These are phyloP conservation scores for Penicillium sp. DNA, from an alignment of 2,329 filamentous ascomycete species.

Conservation along the genomic window DNA sequence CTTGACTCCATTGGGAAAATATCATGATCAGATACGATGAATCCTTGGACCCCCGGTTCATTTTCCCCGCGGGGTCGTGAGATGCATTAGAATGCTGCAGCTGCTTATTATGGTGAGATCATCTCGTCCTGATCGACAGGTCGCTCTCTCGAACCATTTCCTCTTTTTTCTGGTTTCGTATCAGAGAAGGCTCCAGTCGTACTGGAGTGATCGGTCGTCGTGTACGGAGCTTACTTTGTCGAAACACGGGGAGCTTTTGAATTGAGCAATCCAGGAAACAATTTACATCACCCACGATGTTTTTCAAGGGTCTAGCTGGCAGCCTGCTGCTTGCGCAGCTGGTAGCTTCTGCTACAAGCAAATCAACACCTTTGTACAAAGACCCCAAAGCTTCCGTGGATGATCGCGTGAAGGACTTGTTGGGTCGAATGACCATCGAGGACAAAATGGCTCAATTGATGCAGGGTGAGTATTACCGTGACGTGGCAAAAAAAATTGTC, in stretches of 20 bases:
- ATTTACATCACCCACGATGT: slow-evolving; percentile 6
- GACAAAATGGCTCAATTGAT: slow-evolving; percentile 67
- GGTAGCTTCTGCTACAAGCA: slow-evolving; percentile 14
- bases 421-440: slow-evolving; percentile 66
- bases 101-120: background rate
- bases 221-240: background rate
- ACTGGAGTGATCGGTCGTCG: background rate
- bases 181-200: background rate
- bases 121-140: background rate
- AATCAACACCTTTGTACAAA: slow-evolving; percentile 49
- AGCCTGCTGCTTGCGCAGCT: slow-evolving; percentile 25
- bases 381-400: slow-evolving; percentile 57
- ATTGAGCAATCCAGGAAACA: background rate
- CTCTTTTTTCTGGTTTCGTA: background rate
- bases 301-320: slow-evolving; percentile 16
- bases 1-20: background rate
- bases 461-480: slow-evolving; percentile 39
- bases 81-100: background rate
- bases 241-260: background rate
- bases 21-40: slow-evolving; percentile 1
- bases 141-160: background rate
- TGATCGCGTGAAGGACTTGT: slow-evolving; percentile 59
- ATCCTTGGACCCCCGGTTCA: background rate
- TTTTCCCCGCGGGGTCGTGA: slow-evolving; percentile 7
- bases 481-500: background rate